Evolutionary conservation across 1,139 yeast genomes (phyloP), one percentile per base, ranked within the genome.

Genomic region (Pichia sp.): DNA sequence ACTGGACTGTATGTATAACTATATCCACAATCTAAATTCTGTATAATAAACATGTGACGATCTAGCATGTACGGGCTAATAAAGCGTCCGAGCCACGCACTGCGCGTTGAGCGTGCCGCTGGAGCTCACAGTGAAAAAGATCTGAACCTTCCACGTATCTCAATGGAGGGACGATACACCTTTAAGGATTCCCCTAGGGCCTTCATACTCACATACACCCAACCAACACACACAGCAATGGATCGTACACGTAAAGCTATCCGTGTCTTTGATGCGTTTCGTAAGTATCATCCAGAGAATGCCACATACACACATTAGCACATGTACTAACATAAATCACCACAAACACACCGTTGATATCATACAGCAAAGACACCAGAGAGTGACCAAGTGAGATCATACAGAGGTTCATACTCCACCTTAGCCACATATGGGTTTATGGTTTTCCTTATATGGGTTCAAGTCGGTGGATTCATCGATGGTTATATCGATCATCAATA

Each of bases 401-500:
- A 78, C 34, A 73, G 93, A 53, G 96, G 96, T 27, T 93, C 95
- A 3, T 62, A 79, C 21, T 78, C 91, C n/a, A 83, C 96, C 0
- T 57, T 89, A 3, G 44, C 84, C 41, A 81, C 91, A 11, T 72
- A 76, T 20, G 57, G 85, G 24, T 73, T 80, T 46, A 77, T 85
- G 22, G 60, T 89, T 15, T 79, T 89, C 60, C 70, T 91, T 38
- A 66, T 87, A 14, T 90, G 96, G 89, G 78, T 87, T n/a, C 95
- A 90, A 63, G 68, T 90, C 40, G 96, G 97, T 9, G 85, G 87
- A 9, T 88, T 75, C 63, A 71, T 91, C 50, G 96, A 95, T 38
- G 98, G 97, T 3, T 77, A 77, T 53, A 79, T 86, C 17, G 90
- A 83, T 58, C 87, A 85, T 55, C 87, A 84, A 58, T 93, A 88